phyloP scores from a whole-genome alignment of 176 grass and related monocot species.

The Elaeis guineensis region DNA sequence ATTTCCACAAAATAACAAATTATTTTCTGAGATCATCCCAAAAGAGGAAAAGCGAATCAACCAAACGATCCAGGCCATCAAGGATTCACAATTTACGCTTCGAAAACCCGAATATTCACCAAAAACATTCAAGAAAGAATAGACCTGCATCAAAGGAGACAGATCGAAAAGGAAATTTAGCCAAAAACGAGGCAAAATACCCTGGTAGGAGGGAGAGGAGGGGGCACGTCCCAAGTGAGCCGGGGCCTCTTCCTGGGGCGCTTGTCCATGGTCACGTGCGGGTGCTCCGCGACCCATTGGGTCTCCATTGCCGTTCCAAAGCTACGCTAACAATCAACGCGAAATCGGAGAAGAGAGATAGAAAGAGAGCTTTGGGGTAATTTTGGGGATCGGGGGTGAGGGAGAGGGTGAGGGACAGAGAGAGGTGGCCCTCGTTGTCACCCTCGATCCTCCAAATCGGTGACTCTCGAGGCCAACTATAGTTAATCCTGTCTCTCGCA shows the following conservation, averaged over 20 bases:
- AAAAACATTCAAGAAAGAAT: constrained; percentile 17
- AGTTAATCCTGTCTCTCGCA: not conserved
- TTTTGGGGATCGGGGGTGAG: not conserved
- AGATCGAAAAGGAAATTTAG: constrained; percentile 9
- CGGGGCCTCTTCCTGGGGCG: constrained; percentile 73
- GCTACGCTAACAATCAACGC: not conserved
- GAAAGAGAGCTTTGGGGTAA: too few species aligned
- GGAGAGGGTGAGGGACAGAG: not conserved
- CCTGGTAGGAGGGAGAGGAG: constrained; percentile 52
- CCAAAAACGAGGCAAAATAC: constrained; percentile 11
- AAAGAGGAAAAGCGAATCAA: too few species aligned
- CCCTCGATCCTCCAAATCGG: not conserved
- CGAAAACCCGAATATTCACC: not conserved
- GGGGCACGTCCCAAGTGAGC: constrained; percentile 63
- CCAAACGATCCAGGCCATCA: too few species aligned
- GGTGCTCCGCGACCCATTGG: constrained; percentile 74
- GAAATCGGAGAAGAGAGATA: not conserved
- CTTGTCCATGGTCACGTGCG: constrained; percentile 56
- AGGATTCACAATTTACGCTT: too few species aligned
- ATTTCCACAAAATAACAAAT: too few species aligned
- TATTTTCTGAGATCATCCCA: too few species aligned
- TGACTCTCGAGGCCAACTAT: constrained; percentile 5
- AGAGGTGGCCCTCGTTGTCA: not conserved
- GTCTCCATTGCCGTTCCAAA: constrained; percentile 56
- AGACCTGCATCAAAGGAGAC: not conserved